Evolutionary conservation across 805 yeast species (phyloP), one percentile per base, ranked within the genome.

Genomic region (Saccharomycopsis guyanensis): DNA sequence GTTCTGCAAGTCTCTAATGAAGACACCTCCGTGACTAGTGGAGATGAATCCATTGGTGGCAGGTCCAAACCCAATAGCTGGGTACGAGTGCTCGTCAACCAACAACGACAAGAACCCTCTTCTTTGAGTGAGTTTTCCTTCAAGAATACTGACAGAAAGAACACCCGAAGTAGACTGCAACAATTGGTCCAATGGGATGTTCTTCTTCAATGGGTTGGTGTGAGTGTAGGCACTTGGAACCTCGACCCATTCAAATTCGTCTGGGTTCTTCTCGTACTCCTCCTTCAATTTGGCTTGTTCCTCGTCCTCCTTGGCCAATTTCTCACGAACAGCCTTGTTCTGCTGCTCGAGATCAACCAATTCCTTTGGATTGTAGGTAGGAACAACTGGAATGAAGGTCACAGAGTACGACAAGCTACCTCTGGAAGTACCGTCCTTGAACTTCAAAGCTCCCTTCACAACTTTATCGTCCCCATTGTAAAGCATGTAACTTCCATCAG

Each of bases 1-100:
- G 58, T 82, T 71, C 36, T 74, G 72, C 56, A 85, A 69, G 59
- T 85, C 93, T 61, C 94, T 75, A 42, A 85, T 69, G 54, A 83
- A 83, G 0, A 75, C 75, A 50, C 72, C 76, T 18, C 80, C 82
- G 20, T 63, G 59, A n/a, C 76, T 75, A 13, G 71, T 57, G 20
- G 69, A 57, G 25, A 83, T 59, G 10, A 52, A 58, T 42, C 72
- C 71, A 27, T 75, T 75, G 25, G 63, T 70, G 2, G 78, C 59
- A 55, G 68, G 73, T 8, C 74, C 60, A 0, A 84, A 66, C 5
- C 70, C 68, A 47, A 75, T 77, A 2, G 77, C 70, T 1, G 93
- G 87, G 42, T 69, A 72, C 1, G 71, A 68, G 34, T 69, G 66
- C 56, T 84, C 89, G 61, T 85, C 94, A 51, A 82, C 69, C 44